Evolutionary conservation across 805 yeast species (phyloP).

Genomic region (Cyberlindnera mississippiensis): DNA sequence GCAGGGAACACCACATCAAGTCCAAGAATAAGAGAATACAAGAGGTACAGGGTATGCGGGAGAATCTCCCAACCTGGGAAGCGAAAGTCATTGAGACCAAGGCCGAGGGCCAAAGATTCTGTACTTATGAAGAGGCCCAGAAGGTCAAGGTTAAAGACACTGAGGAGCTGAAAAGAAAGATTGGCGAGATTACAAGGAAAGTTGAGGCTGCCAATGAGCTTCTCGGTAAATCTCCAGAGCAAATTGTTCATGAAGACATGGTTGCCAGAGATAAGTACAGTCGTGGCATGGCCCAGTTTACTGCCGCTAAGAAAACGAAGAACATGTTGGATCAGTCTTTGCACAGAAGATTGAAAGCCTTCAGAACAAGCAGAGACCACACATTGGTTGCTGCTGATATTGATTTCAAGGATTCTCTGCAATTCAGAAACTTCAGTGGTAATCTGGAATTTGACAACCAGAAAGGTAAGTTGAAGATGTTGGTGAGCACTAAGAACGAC

Average conservation of each 20-base stretch:
- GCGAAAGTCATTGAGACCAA: constrained; percentile 12
- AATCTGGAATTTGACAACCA: constrained; percentile 58
- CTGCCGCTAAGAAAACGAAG: constrained; percentile 33
- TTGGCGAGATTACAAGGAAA: constrained; percentile 40
- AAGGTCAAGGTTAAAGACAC: constrained; percentile 37
- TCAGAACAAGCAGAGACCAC: constrained; percentile 36
- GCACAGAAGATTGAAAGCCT: constrained; percentile 39
- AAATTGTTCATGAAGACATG: constrained; percentile 46
- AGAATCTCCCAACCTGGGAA: constrained; percentile 21
- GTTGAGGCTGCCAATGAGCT: constrained; percentile 49
- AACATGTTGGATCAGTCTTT: constrained; percentile 34
- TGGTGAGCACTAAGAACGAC: constrained; percentile 59
- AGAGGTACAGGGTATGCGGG: constrained; percentile 21
- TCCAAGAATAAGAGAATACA: constrained; percentile 17
- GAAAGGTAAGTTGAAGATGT: constrained; percentile 47
- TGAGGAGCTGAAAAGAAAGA: constrained; percentile 47
- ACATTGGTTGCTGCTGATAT: constrained; percentile 46
- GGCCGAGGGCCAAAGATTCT: constrained; percentile 36
- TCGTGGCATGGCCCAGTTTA: constrained; percentile 38
- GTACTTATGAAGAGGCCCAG: constrained; percentile 45
- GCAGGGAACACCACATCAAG: constrained; percentile 14
- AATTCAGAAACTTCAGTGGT: constrained; percentile 71
- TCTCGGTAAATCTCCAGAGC: constrained; percentile 53
- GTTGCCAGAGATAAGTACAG: constrained; percentile 40
- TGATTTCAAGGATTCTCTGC: constrained; percentile 57